phyloP scores from a whole-genome alignment of 2,329 filamentous ascomycete genomes.

The Calonectria pauciramosa region DNA sequence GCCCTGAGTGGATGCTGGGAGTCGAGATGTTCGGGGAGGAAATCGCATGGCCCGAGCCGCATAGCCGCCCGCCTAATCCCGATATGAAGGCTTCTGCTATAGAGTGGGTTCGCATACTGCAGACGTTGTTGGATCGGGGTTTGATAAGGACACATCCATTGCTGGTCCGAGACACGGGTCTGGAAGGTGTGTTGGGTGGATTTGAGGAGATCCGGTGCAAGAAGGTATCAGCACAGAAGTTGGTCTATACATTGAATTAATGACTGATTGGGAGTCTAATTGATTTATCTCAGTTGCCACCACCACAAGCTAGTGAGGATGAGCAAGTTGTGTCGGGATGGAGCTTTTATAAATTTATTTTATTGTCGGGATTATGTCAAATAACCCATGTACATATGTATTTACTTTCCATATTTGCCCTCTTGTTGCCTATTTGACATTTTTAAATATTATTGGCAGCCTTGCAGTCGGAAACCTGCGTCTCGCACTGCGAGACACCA shows the following conservation, averaged over 20 bases:
- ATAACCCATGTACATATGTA: background rate
- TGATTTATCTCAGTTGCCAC: background rate
- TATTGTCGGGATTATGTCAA: background rate
- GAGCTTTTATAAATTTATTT: background rate
- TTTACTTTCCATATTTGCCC: background rate
- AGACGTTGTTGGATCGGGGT: background rate
- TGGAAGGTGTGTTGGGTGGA: background rate
- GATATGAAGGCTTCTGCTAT: background rate
- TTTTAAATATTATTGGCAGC: conserved; percentile 18
- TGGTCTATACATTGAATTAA: background rate
- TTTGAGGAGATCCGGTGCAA: background rate
- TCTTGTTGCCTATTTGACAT: background rate
- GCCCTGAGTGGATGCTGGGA: background rate
- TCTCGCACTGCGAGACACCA: conserved; percentile 28
- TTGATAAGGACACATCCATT: background rate
- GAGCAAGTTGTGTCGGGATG: background rate
- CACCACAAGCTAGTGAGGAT: background rate
- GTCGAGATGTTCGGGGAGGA: background rate
- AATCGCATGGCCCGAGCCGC: background rate
- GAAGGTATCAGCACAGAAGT: background rate
- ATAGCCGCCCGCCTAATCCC: background rate
- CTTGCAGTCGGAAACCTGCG: conserved; percentile 20
- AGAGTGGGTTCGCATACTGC: background rate
- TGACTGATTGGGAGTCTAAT: too few relatives aligned
- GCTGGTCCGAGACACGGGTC: background rate